Evolutionary conservation across 1,139 yeast species (phyloP), one percentile per base, ranked within the genome.

Genomic region (Pichia sp.): DNA sequence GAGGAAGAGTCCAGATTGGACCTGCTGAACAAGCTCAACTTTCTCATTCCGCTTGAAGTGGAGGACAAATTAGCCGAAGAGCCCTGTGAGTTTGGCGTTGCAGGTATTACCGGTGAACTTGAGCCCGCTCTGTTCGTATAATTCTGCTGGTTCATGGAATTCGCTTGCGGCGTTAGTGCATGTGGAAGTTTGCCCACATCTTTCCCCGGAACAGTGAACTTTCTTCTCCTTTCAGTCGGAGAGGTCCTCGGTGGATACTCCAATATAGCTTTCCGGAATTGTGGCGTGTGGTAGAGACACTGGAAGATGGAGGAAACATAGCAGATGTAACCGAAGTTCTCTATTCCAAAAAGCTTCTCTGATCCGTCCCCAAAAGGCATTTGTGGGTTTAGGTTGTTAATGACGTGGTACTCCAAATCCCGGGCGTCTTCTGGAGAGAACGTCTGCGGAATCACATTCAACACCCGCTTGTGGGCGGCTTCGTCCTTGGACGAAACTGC

Each of bases 321-420:
- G 72, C 98, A 92, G 0, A 96, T 92, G 69, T 88, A 85, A 36
- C 98, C 97, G 69, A 90, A 92, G 70, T 93, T 93, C 69, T 93
- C 98, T 82, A 92, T 84, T 5, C 99, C 99, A 71, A 85, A 93
- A 44, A 90, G 80, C 70, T 90, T 86, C 57, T 78, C 74, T 13
- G 83, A 73, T 1, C 90, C 92, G 67, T 83, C 85, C 5, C 90
- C 90, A 64, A 70, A 81, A 4, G 76, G 79, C 45, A 70, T 38
- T 8, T 63, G 48, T 4, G 57, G 51, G 19, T 62, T 57, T 3
- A 55, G 52, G 8, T 53, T 52, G 49, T 62, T 41, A 5, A 26
- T 32, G 15, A 52, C 34, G 13, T 47, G 23, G 26, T 31, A 16
- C 32, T 45, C 52, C 10, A 54, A 19, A 13, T 11, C 8, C 4